A percentile compares a stretch with the other conserved stretches of the same genome.
Conservation (phyloP, 164 flowering plant species). For the Vitis labrusca region DNA sequence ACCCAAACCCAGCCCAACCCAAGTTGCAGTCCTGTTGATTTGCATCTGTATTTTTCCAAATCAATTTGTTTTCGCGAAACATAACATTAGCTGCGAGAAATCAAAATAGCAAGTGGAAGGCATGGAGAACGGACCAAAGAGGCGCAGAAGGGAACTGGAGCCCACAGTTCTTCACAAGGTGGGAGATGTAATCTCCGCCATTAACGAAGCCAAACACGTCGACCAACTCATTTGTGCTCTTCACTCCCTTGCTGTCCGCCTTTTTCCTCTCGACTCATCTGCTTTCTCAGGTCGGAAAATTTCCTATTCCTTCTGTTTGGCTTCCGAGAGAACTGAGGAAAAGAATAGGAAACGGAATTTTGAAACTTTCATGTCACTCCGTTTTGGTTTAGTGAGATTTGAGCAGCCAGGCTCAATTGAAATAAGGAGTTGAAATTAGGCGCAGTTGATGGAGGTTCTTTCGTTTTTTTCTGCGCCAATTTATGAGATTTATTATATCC, state of each 20-base stretch:
- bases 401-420: no score
- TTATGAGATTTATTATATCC: no score
- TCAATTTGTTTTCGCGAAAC: neutral
- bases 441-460: no score
- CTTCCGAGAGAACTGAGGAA: neutral
- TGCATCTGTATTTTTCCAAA: no score
- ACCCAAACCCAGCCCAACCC: no score
- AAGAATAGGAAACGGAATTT: neutral
- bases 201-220: constrained; percentile 59
- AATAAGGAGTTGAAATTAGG: no score
- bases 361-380: no score
- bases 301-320: neutral
- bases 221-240: constrained; percentile 73
- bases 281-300: constrained; percentile 53
- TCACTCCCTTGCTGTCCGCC: constrained; percentile 67
- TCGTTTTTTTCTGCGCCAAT: no score
- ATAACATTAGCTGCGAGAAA: neutral
- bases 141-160: constrained; percentile 29
- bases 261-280: constrained; percentile 71
- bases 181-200: constrained; percentile 44
- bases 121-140: constrained; percentile 10
- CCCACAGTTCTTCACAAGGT: constrained; percentile 48
- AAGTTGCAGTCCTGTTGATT: no score
- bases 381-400: no score
- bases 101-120: neutral